Evolutionary conservation across 306 rosid species (phyloP).

Genomic region (Rosa chinensis): DNA sequence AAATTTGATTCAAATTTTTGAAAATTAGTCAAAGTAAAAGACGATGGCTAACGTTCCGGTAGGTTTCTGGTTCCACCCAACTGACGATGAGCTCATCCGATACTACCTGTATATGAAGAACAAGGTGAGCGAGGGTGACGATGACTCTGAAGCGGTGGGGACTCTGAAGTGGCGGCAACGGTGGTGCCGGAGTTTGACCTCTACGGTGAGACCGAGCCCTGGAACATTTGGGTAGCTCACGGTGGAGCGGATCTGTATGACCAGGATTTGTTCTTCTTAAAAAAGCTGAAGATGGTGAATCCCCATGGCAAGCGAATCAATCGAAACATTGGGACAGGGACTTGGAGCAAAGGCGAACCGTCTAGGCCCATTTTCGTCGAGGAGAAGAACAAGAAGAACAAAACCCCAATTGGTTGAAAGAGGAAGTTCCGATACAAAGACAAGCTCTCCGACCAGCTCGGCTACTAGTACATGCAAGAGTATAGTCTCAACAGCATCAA

Average conservation of each 20-base stretch:
- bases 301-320: neutral
- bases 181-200: neutral
- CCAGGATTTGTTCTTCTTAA: neutral
- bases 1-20: too few species aligned
- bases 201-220: neutral
- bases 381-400: neutral
- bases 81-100: neutral
- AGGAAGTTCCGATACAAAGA: conserved; percentile 7
- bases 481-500: neutral
- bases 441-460: neutral
- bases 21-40: neutral
- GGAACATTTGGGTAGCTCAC: neutral
- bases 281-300: neutral
- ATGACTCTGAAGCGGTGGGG: neutral
- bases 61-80: conserved; percentile 2
- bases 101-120: neutral
- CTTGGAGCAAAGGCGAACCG: conserved; percentile 7
- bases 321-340: neutral
- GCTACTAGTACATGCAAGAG: conserved; percentile 1
- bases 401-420: neutral
- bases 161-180: neutral
- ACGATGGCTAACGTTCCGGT: neutral
- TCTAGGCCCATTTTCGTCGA: neutral
- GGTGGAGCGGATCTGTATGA: neutral
- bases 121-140: neutral